Conservation (phyloP, 164 flowering plant species). For the Tinospora cordifolia region DNA sequence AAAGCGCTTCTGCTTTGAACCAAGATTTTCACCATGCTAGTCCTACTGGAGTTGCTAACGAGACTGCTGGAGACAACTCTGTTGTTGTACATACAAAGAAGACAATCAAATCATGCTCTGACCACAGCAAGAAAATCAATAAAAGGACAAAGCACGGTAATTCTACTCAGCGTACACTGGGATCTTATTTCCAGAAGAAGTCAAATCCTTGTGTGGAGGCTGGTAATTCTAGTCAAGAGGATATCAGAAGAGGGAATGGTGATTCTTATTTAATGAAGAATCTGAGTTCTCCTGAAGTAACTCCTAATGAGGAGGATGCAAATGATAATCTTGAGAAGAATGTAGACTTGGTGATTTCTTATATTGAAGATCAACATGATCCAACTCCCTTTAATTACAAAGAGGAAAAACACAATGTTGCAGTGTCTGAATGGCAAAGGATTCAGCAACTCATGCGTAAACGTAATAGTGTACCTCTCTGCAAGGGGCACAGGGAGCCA, state of each 20-base stretch:
- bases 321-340: conserved; percentile 8
- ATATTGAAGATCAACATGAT: conserved; percentile 26
- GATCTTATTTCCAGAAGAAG: conserved; percentile 61
- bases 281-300: conserved; percentile 13
- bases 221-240: conserved; percentile 19
- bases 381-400: conserved; percentile 15
- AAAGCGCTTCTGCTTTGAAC: conserved; percentile 15
- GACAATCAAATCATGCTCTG: conserved; percentile 13
- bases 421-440: conserved; percentile 81
- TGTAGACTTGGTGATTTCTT: conserved; percentile 13
- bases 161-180: conserved; percentile 66
- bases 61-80: conserved; percentile 8
- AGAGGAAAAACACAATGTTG: conserved; percentile 39
- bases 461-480: conserved; percentile 82
- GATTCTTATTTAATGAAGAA: conserved; percentile 8
- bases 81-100: conserved; percentile 6
- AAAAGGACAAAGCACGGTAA: conserved; percentile 42
- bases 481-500: conserved; percentile 85
- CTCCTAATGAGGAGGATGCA: conserved; percentile 12
- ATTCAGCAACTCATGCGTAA: conserved; percentile 79
- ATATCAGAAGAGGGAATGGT: conserved; percentile 7
- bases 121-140: conserved; percentile 18
- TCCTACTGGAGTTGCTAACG: conserved; percentile 11
- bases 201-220: conserved; percentile 16
- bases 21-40: conserved; percentile 11